Base-by-base conservation (phyloP, 257 asterid species). In the Nicotiana sylvestris region DNA sequence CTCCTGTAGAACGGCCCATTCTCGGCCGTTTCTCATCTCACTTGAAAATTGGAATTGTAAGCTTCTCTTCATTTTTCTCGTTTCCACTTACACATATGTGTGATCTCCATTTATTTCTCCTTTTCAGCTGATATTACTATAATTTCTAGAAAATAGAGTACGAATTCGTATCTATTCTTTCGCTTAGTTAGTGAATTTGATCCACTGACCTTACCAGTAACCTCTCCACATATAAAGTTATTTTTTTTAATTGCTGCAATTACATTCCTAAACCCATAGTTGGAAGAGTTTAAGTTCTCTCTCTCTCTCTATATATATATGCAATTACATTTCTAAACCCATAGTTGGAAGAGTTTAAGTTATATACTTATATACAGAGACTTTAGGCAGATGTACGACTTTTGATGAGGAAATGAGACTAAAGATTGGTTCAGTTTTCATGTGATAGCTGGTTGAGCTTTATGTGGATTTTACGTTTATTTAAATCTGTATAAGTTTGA, bases 21-120 rank as follows among this genome's bases (percentile, higher is more conserved):
- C 94, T 96, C 27, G 98, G 99, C 78, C 96, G 98, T 30, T 96
- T 96, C 88, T 96, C 99, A 35, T 96, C 99, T 64, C 98, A 96
- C 77, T 96, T 96, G 83, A 96, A 96, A 85, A 93, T 96, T 70
- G 99, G 99, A 91, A 96, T 96, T 57, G 99, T 96, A 86, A 88
- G 92, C 74, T 76, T 76, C 39, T 53, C 53, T 33, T 29, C 60
- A 6, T 49, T 80, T 12, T 74, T 76, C 9, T 32, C 9, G 46
- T 35, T 30, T 46, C 16, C 80, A 43, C 51, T 1, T 65, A 13
- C 39, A 10, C 51, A 13, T 46, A 35, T 61, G 27, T n/a, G 46
- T 79, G 43, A 37, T 66, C 32, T 69, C 5, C 18, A 9, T 69
- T 69, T 69, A 11, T 17, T 17, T 7, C 10, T 3, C 16, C 12